Base-by-base conservation (phyloP, 1,139 yeast genomes). In the Kodamaea derodonti region DNA sequence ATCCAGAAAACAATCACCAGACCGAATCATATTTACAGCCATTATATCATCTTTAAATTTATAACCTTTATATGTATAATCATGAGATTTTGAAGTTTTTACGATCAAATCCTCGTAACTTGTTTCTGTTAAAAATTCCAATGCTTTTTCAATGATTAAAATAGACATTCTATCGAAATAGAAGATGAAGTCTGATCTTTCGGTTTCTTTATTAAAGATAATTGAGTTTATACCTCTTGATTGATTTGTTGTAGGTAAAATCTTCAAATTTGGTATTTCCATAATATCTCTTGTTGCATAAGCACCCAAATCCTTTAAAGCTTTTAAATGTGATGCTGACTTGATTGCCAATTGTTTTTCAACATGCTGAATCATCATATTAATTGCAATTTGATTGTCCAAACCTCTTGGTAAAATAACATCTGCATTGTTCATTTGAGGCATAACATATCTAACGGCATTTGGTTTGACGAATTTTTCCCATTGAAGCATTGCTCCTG, bases 1-100 rank as follows among this genome's bases (percentile, higher is more conserved):
- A 27, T 71, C 72, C 74, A 84, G 81, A 52, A 90, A 90, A 52
- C 96, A 86, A 54, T 88, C 97, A 3, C 98, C 98, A 1, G 96
- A 90, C 43, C 96, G 70, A 30, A 92, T 80, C 33, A 90, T 78
- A 41, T 83, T 80, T 4, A 88, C 83, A 0, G 95, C 92, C 24
- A 84, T 66, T 7, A 85, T 60, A 16, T 72, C 69, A 39, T 75
- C 76, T 23, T 57, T 51, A 36, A 62, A 63, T 29, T 48, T 47
- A 14, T 72, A 54, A 0, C 90, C 79, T 1, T 60, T 35, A 34
- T 59, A 59, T 2, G 31, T 29, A 29, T 58, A 37, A 6, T 67
- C 69, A 49, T 49, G 8, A 79, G 60, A 0, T 38, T 44, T 50
- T 28, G 56, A 39, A 30, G 47, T 43, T 34, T 28, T 34, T 13